phyloP scores from a whole-genome alignment of 805 yeast species.

The Candida vaughaniae region DNA sequence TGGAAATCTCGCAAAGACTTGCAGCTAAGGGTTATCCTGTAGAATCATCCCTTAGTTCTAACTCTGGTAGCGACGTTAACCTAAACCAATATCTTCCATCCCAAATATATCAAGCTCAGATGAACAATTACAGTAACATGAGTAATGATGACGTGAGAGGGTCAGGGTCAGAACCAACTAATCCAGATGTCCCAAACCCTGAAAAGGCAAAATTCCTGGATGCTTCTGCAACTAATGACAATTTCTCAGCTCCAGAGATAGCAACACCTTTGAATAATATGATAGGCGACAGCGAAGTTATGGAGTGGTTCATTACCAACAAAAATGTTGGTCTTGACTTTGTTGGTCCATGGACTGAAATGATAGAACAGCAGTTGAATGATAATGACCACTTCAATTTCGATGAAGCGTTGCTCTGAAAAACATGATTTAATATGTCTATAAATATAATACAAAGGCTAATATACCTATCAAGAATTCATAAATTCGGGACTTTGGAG shows the following conservation, averaged over 20 bases:
- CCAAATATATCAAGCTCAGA: neutral
- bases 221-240: neutral
- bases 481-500: conserved; percentile 27
- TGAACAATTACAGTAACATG: neutral
- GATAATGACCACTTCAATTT: conserved; percentile 32
- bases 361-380: conserved; percentile 65
- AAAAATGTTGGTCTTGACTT: conserved; percentile 41
- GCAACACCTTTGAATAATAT: conserved; percentile 20
- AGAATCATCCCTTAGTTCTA: conserved; percentile 1
- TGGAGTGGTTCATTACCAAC: conserved; percentile 44
- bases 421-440: too few relatives aligned
- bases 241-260: conserved; percentile 2
- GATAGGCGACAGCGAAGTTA: conserved; percentile 40
- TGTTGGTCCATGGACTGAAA: conserved; percentile 77
- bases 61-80: conserved; percentile 1
- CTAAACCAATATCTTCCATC: conserved; percentile 4
- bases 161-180: neutral
- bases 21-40: neutral
- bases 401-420: conserved; percentile 18
- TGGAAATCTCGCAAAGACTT: neutral
- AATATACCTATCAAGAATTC: too few relatives aligned
- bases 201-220: neutral
- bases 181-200: neutral
- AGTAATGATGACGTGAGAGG: conserved; percentile 1
- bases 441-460: too few relatives aligned